These are phyloP conservation scores for Mycena vitilis DNA, from an alignment of 768 basidiomycete species.

Conservation along the genomic window DNA sequence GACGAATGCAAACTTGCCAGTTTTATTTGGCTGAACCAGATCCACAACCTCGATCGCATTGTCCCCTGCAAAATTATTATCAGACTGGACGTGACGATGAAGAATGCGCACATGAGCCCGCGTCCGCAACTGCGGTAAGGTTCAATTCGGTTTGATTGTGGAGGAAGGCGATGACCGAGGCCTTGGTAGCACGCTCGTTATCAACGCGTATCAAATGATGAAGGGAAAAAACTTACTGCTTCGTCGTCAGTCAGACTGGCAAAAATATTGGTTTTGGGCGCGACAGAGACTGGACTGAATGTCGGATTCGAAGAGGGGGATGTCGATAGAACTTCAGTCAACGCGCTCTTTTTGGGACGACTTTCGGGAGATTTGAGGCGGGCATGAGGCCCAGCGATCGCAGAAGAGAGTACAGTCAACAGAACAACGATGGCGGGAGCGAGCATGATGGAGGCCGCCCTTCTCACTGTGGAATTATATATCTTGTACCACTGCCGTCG, in stretches of 20 bases:
- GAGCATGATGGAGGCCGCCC: slow-evolving; percentile 18
- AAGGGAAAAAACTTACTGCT: slow-evolving; percentile 19
- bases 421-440: slow-evolving; percentile 8
- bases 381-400: slow-evolving; percentile 30
- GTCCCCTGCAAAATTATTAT: slow-evolving; percentile 32
- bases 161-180: slow-evolving; percentile 37
- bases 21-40: slow-evolving; percentile 39
- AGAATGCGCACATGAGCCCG: slow-evolving; percentile 27
- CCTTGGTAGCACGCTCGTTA: slow-evolving; percentile 7
- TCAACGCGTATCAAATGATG: slow-evolving; percentile 2
- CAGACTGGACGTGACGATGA: not conserved
- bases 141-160: slow-evolving; percentile 37
- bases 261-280: slow-evolving; percentile 35
- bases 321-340: slow-evolving; percentile 21
- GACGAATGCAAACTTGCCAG: slow-evolving; percentile 13
- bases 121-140: slow-evolving; percentile 35
- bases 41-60: slow-evolving; percentile 38
- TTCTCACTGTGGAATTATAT: not conserved
- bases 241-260: slow-evolving; percentile 34
- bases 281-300: slow-evolving; percentile 25
- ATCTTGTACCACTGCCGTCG: not conserved
- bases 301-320: slow-evolving; percentile 11
- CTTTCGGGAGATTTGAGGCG: slow-evolving; percentile 28
- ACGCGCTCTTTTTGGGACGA: slow-evolving; percentile 11
- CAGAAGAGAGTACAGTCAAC: slow-evolving; percentile 20